Percentiles rank a stretch among this genome's conserved stretches.
Conservation (phyloP, 495 filamentous ascomycete species). For the Trichoderma gamsii region DNA sequence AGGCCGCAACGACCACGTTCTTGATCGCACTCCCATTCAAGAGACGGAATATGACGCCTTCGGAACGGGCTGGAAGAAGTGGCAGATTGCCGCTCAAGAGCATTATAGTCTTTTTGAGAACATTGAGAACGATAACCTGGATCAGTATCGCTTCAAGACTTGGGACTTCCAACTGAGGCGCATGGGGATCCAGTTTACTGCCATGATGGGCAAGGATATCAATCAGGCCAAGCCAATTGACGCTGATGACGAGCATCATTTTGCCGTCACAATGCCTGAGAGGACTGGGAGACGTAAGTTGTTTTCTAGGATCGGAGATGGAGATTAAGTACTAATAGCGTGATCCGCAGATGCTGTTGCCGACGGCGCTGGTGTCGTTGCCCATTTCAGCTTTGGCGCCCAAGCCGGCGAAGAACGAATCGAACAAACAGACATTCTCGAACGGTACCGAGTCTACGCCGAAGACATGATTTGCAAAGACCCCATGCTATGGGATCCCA, state of each 20-base stretch:
- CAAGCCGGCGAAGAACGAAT: constrained; percentile 25
- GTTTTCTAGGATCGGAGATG: not conserved
- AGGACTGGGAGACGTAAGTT: constrained; percentile 16
- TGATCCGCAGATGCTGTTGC: constrained; percentile 36
- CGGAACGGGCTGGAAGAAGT: constrained; percentile 22
- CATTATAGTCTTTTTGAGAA: constrained; percentile 45
- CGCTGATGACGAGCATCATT: constrained; percentile 17
- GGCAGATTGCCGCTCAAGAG: constrained; percentile 42
- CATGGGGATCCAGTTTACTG: constrained; percentile 34
- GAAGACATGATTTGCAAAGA: not conserved
- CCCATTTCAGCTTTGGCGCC: constrained; percentile 36
- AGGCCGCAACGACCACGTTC: constrained; percentile 6
- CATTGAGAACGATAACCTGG: constrained; percentile 33
- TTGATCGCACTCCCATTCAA: constrained; percentile 28
- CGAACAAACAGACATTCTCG: constrained; percentile 39
- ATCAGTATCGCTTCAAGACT: constrained; percentile 39
- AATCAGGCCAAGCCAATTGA: constrained; percentile 16
- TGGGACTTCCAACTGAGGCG: constrained; percentile 37
- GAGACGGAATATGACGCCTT: constrained; percentile 17
- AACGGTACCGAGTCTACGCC: constrained; percentile 28
- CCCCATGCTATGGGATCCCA: not conserved
- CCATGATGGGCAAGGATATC: constrained; percentile 35
- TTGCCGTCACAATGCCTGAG: constrained; percentile 13
- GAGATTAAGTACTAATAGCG: constrained; percentile 23
- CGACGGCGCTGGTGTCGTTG: constrained; percentile 41